Conservation (phyloP, 2,329 filamentous ascomycete genomes). For the Myriosclerotinia duriaeana region DNA sequence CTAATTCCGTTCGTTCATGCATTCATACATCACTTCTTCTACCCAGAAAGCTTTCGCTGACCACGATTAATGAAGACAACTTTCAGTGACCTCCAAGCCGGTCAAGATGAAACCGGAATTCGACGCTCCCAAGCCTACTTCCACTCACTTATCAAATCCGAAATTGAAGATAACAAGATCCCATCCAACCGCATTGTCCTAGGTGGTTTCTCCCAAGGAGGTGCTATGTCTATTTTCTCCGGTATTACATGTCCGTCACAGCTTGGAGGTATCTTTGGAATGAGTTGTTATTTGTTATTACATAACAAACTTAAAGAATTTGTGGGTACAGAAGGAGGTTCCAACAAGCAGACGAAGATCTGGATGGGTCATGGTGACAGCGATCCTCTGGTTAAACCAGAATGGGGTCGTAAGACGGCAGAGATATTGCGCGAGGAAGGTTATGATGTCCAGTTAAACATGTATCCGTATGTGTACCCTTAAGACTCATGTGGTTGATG, state of each 20-base stretch:
- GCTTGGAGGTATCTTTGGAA: constrained; percentile 82
- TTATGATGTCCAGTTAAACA: constrained; percentile 71
- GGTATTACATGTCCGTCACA: constrained; percentile 71
- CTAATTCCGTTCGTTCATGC: constrained; percentile 32
- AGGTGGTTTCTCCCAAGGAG: constrained; percentile 84
- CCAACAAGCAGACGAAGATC: constrained; percentile 75
- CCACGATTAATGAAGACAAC: constrained; percentile 41
- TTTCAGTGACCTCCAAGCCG: constrained; percentile 47
- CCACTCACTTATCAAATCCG: constrained; percentile 73
- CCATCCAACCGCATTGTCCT: constrained; percentile 79
- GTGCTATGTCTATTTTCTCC: constrained; percentile 79
- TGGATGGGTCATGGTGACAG: constrained; percentile 85
- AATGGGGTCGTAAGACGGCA: constrained; percentile 67
- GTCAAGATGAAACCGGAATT: constrained; percentile 73
- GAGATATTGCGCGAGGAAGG: constrained; percentile 67
- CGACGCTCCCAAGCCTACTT: constrained; percentile 71
- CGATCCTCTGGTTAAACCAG: constrained; percentile 70
- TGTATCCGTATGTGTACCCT: constrained; percentile 61
- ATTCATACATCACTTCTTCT: background rate
- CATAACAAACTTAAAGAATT: constrained; percentile 61
- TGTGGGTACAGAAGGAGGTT: constrained; percentile 51
- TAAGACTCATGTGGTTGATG: background rate
- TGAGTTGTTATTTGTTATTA: constrained; percentile 80
- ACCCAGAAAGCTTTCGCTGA: constrained; percentile 5
- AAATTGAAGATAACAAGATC: constrained; percentile 74